A percentile compares a stretch with the other conserved stretches of the same genome.
phyloP scores from a whole-genome alignment of 495 filamentous ascomycete genomes.

The Penicillium angulare region DNA sequence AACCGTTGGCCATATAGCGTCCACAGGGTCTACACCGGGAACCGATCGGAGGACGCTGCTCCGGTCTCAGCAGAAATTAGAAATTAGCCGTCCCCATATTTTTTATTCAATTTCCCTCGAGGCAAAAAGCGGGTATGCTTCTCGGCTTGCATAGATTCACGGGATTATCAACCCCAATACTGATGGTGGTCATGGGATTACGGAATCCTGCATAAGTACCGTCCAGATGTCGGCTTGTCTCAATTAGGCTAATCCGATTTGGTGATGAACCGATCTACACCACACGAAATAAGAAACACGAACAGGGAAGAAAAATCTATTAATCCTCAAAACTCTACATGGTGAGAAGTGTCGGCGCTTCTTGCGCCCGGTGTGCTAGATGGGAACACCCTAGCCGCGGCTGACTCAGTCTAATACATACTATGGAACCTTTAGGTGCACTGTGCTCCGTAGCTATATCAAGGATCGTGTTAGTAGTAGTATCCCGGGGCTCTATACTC shows the following conservation, averaged over 20 bases:
- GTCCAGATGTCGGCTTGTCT: constrained; percentile 11
- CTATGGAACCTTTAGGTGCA: too few species aligned
- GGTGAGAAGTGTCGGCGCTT: background rate
- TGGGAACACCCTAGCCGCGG: constrained; percentile 8
- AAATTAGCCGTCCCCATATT: constrained; percentile 22
- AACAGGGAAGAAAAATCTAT: background rate
- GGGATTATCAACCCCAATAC: background rate
- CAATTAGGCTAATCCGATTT: constrained; percentile 16
- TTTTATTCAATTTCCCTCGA: background rate
- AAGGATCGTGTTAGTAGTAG: too few species aligned
- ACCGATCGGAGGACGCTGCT: constrained; percentile 36
- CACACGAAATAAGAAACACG: background rate
- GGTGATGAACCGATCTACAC: background rate
- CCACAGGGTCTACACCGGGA: constrained; percentile 26
- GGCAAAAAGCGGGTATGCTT: background rate
- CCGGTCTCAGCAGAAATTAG: constrained; percentile 17
- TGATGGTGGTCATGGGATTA: background rate
- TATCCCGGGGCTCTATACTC: too few species aligned
- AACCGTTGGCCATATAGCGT: constrained; percentile 9
- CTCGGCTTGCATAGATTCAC: background rate
- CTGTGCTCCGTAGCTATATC: background rate
- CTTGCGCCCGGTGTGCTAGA: constrained; percentile 8
- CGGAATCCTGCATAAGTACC: background rate
- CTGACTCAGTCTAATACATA: constrained; percentile 8
- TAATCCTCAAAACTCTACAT: background rate